Percentiles rank a stretch among this genome's conserved stretches.
phyloP scores from a whole-genome alignment of 768 basidiomycete genomes.

The Pilatotrama ljubarskyi region DNA sequence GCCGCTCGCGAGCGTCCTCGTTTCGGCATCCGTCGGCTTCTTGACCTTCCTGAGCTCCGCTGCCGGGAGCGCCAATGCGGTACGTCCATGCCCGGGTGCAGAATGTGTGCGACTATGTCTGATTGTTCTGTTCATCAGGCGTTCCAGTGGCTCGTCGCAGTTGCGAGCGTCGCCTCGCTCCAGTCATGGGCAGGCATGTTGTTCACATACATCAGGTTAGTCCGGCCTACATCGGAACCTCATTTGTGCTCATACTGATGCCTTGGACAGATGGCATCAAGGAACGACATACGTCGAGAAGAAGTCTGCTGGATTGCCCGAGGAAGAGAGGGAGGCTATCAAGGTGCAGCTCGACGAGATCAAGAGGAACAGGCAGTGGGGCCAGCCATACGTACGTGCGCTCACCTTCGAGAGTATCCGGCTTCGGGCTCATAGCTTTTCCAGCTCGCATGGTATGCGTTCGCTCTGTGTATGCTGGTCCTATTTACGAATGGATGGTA shows the following conservation, averaged over 20 bases:
- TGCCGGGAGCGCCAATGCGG: constrained; percentile 9
- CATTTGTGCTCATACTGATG: background rate
- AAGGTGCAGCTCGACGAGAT: constrained; percentile 23
- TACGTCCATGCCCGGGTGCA: background rate
- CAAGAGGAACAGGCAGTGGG: constrained; percentile 24
- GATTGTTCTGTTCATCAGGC: constrained; percentile 8
- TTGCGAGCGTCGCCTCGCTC: constrained; percentile 27
- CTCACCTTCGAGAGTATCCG: too few relatives aligned
- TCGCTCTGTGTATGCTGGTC: constrained; percentile 26
- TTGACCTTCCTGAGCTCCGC: constrained; percentile 19
- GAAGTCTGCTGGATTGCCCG: constrained; percentile 2
- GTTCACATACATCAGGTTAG: constrained; percentile 29
- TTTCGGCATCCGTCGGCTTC: constrained; percentile 21
- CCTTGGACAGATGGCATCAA: constrained; percentile 23
- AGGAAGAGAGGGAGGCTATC: constrained; percentile 7
- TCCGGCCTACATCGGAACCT: too few relatives aligned
- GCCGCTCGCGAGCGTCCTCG: constrained; percentile 23
- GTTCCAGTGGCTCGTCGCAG: constrained; percentile 25
- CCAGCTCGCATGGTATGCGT: constrained; percentile 31
- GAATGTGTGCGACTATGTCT: background rate
- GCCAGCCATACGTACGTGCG: constrained; percentile 29
- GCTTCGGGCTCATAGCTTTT: background rate
- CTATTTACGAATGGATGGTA: constrained; percentile 31
- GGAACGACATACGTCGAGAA: constrained; percentile 28
- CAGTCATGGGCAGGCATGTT: constrained; percentile 30